Percentiles rank a stretch among this genome's conserved stretches.
Evolutionary conservation across 2,329 filamentous ascomycete genomes (phyloP).

Genomic region (Sporothrix globosa): DNA sequence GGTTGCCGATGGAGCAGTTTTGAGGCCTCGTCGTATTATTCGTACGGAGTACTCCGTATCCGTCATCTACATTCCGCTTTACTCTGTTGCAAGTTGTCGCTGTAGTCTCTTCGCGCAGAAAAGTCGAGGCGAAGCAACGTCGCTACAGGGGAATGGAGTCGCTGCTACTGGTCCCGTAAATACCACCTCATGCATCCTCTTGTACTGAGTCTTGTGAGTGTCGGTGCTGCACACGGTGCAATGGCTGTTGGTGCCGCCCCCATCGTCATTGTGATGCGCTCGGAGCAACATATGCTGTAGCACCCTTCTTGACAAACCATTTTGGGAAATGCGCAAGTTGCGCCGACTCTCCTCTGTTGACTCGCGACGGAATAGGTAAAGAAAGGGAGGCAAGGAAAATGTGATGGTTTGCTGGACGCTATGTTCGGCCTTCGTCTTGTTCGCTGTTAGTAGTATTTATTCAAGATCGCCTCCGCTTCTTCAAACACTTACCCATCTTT

Average conservation of each 20-base stretch:
- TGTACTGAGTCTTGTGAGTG: not conserved
- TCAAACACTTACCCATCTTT: not conserved
- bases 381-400: not conserved
- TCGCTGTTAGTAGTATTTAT: constrained; percentile 4
- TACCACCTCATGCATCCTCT: constrained; percentile 7
- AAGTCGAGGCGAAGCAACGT: not conserved
- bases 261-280: not conserved
- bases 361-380: not conserved
- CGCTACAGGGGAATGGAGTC: not conserved
- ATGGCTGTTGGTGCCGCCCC: not conserved
- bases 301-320: not conserved
- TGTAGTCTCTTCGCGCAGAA: not conserved
- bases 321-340: not conserved
- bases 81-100: not conserved
- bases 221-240: not conserved
- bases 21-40: constrained; percentile 1
- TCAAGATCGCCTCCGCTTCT: not conserved
- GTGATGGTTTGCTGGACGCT: not conserved
- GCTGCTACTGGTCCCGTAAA: constrained; percentile 11
- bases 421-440: not conserved
- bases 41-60: constrained; percentile 1
- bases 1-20: not conserved
- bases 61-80: not conserved
- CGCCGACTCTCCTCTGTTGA: not conserved
- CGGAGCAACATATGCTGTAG: not conserved